A percentile compares a stretch with the other conserved stretches of the same genome.
Evolutionary conservation across 768 basidiomycete genomes (phyloP).

Genomic region (Mycena metata): DNA sequence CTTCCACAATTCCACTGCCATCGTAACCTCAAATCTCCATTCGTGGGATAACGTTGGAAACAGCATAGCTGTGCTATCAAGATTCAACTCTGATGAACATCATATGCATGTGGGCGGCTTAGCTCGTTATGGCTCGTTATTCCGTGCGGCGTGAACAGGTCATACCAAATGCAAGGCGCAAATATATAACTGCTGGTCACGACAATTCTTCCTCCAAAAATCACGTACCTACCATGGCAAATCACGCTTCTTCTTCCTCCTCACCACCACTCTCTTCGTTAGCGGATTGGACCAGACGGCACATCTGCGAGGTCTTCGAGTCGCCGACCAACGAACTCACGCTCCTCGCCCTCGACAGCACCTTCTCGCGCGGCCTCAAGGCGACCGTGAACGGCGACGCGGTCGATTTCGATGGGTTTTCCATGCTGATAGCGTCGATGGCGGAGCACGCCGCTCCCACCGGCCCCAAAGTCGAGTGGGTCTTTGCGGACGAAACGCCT

Average conservation of each 20-base stretch:
- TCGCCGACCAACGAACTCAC: conserved; percentile 22
- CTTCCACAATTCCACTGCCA: too few relatives aligned
- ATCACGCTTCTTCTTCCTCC: conserved; percentile 4
- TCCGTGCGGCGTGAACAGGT: too few relatives aligned
- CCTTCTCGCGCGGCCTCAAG: conserved; percentile 25
- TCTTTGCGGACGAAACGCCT: conserved; percentile 17
- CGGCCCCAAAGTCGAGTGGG: conserved; percentile 21
- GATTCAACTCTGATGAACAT: too few relatives aligned
- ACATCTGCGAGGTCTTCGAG: conserved; percentile 15
- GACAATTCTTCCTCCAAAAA: too few relatives aligned
- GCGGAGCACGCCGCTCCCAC: conserved; percentile 4
- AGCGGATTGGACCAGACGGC: conserved; percentile 17
- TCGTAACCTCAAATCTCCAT: too few relatives aligned
- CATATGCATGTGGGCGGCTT: too few relatives aligned
- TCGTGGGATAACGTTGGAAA: too few relatives aligned
- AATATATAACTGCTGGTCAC: too few relatives aligned
- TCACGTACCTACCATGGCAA: too few relatives aligned
- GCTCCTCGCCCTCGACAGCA: conserved; percentile 13
- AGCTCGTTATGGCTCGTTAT: too few relatives aligned
- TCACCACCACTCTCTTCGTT: conserved; percentile 11
- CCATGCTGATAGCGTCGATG: conserved; percentile 14
- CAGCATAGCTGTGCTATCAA: too few relatives aligned
- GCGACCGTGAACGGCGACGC: conserved; percentile 23
- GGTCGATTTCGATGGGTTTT: conserved; percentile 23
- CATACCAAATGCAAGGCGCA: too few relatives aligned